phyloP scores from a whole-genome alignment of 257 asterid species.

The Rehmannia glutinosa region DNA sequence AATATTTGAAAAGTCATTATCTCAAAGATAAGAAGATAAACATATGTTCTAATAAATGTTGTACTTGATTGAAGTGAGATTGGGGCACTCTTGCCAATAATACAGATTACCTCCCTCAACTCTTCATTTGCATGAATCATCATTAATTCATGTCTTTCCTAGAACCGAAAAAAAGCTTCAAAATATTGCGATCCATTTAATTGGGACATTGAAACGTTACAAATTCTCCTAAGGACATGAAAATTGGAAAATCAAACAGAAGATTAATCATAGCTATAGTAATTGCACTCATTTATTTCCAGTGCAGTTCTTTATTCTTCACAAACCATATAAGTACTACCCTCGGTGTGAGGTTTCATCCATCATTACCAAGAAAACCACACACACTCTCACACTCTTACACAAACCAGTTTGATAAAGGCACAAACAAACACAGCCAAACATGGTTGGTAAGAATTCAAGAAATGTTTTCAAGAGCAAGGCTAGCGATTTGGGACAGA shows the following conservation, averaged over 20 bases:
- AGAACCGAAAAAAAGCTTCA: neutral
- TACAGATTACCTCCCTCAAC: too few relatives aligned
- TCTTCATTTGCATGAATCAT: too few relatives aligned
- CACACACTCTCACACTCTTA: neutral
- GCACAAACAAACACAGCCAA: neutral
- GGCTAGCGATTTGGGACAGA: neutral
- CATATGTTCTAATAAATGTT: too few relatives aligned
- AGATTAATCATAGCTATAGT: neutral
- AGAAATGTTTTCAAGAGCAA: neutral
- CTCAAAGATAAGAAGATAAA: too few relatives aligned
- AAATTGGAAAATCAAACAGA: slow-evolving; percentile 2
- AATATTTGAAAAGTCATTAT: too few relatives aligned
- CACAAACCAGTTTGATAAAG: too few relatives aligned
- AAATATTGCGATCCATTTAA: too few relatives aligned
- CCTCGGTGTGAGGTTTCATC: neutral
- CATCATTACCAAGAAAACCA: neutral
- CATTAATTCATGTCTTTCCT: too few relatives aligned
- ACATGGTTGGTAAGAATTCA: neutral
- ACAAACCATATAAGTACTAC: neutral
- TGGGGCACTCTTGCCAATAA: too few relatives aligned
- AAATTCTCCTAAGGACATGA: neutral
- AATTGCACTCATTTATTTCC: too few relatives aligned
- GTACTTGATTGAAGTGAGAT: too few relatives aligned
- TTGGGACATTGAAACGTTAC: neutral
- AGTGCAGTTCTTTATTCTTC: too few relatives aligned